Evolutionary conservation across 2,329 filamentous ascomycete genomes (phyloP).

Genomic region (Penicillium sp.): DNA sequence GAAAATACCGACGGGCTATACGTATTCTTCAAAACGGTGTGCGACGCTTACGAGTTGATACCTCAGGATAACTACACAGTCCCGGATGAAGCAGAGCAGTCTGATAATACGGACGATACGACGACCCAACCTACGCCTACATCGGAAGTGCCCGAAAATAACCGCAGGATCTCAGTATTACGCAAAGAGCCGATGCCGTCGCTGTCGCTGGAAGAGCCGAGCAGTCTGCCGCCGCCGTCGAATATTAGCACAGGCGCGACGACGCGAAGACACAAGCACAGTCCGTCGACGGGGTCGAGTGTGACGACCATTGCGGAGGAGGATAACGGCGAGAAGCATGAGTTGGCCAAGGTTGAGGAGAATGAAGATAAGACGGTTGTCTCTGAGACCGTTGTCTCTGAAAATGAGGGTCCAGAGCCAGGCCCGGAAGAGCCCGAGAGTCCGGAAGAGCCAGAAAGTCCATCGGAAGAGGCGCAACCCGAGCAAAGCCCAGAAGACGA

Average conservation of each 20-base stretch:
- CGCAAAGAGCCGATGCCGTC: conserved; percentile 26
- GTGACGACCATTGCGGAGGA: conserved; percentile 83
- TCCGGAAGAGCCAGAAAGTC: neutral
- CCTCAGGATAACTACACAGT: conserved; percentile 95
- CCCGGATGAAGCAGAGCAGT: conserved; percentile 84
- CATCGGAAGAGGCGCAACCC: neutral
- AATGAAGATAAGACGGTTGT: neutral
- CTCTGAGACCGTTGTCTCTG: too few relatives aligned
- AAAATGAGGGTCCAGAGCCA: too few relatives aligned
- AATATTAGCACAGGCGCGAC: conserved; percentile 58
- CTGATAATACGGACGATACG: conserved; percentile 49
- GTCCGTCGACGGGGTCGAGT: conserved; percentile 71
- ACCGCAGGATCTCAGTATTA: conserved; percentile 34
- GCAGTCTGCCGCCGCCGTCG: conserved; percentile 39
- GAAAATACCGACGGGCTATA: conserved; percentile 90
- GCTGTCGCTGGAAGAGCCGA: conserved; percentile 18
- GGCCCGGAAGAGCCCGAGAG: too few relatives aligned
- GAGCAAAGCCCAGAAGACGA: neutral
- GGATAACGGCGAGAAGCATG: conserved; percentile 51
- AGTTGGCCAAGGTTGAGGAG: conserved; percentile 12
- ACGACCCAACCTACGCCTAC: conserved; percentile 16
- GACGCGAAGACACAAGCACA: conserved; percentile 78
- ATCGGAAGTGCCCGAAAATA: conserved; percentile 18
- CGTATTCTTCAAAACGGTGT: conserved; percentile 94
- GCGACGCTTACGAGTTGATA: conserved; percentile 83